Evolutionary conservation across 768 basidiomycete species (phyloP).

Genomic region (Agaricus blazei): DNA sequence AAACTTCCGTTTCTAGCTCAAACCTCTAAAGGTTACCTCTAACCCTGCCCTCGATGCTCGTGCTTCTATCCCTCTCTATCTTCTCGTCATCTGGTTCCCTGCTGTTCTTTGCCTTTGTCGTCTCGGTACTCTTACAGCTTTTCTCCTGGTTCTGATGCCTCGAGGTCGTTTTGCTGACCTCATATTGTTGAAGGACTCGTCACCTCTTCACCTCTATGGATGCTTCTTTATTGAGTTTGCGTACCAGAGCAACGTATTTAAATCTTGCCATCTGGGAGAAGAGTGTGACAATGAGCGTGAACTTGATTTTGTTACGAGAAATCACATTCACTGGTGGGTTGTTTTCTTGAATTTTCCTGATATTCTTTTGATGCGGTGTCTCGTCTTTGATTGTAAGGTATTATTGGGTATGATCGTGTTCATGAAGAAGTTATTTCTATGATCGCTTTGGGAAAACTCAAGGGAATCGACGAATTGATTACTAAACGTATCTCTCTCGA

Average conservation of each 20-base stretch:
- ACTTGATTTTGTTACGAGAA: constrained; percentile 28
- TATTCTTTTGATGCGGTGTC: too few species aligned
- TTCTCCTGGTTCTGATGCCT: too few species aligned
- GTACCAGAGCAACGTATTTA: constrained; percentile 33
- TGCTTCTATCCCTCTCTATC: too few species aligned
- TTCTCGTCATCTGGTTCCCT: too few species aligned
- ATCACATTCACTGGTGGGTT: constrained; percentile 29
- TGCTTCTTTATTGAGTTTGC: constrained; percentile 29
- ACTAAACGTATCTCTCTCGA: constrained; percentile 36
- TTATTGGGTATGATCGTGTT: constrained; percentile 31
- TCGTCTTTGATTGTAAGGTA: constrained; percentile 17
- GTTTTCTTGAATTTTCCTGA: background rate
- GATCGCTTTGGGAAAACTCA: constrained; percentile 33
- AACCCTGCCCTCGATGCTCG: too few species aligned
- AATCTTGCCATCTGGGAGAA: constrained; percentile 42
- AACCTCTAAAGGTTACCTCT: too few species aligned
- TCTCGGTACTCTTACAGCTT: too few species aligned
- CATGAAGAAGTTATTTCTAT: constrained; percentile 34
- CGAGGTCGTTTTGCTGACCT: too few species aligned
- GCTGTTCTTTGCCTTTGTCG: too few species aligned
- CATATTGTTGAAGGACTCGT: too few species aligned
- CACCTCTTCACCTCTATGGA: constrained; percentile 21
- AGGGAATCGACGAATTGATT: constrained; percentile 34
- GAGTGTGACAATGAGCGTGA: constrained; percentile 29
- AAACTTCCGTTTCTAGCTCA: too few species aligned